A percentile compares a stretch with the other conserved stretches of the same genome.
These are phyloP conservation scores for Arthrobotrys sphaeroides DNA, from an alignment of 2,329 filamentous ascomycete species.

Conservation along the genomic window DNA sequence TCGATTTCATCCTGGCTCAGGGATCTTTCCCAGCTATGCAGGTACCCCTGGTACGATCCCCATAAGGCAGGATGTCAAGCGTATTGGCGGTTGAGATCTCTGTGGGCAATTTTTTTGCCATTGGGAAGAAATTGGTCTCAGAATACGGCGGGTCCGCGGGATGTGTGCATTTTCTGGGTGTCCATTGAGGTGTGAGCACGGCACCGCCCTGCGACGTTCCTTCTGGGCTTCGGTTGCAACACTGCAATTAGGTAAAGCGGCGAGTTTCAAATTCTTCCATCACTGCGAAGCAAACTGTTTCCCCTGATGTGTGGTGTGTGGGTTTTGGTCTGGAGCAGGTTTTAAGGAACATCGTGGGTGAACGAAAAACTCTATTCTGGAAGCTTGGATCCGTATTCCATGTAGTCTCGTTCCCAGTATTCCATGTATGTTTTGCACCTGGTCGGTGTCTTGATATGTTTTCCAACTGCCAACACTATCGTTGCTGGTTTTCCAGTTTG, in stretches of 20 bases:
- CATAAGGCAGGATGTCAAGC: constrained; percentile 53
- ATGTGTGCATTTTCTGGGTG: background rate
- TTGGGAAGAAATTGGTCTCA: constrained; percentile 27
- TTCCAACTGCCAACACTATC: constrained; percentile 9
- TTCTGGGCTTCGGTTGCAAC: constrained; percentile 36
- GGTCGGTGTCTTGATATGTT: constrained; percentile 12
- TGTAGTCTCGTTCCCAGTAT: no score
- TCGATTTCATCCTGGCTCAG: constrained; percentile 37
- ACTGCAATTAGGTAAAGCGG: constrained; percentile 44
- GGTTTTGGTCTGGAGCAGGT: constrained; percentile 34
- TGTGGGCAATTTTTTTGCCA: constrained; percentile 20
- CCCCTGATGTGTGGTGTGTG: constrained; percentile 26
- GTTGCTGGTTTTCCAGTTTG: constrained; percentile 55
- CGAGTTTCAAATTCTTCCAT: constrained; percentile 51
- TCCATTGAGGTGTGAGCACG: constrained; percentile 1
- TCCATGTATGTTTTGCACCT: constrained; percentile 15
- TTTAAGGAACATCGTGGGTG: background rate
- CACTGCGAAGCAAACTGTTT: constrained; percentile 9
- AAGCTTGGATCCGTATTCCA: constrained; percentile 5
- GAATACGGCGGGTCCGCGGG: constrained; percentile 14
- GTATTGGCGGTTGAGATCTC: constrained; percentile 35
- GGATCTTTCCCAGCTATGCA: constrained; percentile 42
- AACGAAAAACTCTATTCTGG: constrained; percentile 13
- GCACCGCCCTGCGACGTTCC: constrained; percentile 24
- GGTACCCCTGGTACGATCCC: constrained; percentile 27